Conservation (phyloP, 179 eudicot genomes). For the Beta macrorhiza region DNA sequence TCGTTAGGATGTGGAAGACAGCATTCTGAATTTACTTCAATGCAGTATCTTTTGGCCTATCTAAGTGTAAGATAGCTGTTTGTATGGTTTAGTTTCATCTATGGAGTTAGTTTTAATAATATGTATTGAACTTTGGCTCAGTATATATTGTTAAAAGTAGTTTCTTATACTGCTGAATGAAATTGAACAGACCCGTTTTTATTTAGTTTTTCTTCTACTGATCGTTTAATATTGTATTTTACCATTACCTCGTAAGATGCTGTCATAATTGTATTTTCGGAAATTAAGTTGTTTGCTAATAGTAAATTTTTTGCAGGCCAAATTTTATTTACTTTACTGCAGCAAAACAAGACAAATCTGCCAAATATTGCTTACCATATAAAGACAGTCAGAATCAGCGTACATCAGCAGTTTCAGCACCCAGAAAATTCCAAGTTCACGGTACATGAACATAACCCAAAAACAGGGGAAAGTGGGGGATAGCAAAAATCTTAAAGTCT, state of each 20-base stretch:
- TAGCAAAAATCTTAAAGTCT: not conserved
- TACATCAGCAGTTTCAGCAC: not conserved
- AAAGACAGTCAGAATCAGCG: not conserved
- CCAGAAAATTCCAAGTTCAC: conserved; percentile 17
- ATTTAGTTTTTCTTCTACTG: not conserved
- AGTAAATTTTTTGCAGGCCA: not conserved
- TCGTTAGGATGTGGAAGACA: not conserved
- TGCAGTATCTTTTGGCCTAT: not conserved
- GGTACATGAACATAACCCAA: conserved; percentile 8
- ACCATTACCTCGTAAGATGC: not conserved
- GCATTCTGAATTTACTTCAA: not conserved
- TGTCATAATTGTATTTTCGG: not conserved
- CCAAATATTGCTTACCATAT: not conserved
- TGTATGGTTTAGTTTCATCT: not conserved
- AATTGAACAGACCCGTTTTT: not conserved
- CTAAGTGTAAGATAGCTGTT: not conserved
- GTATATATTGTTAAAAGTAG: not conserved
- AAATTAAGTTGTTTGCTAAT: not conserved
- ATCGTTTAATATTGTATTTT: not conserved
- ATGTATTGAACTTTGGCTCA: not conserved
- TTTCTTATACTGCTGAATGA: not conserved
- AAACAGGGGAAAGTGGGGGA: not conserved
- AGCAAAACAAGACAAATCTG: not conserved
- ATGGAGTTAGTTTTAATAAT: not conserved
- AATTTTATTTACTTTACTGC: not conserved